Conservation (phyloP, 345 rosid genomes). For the Rhodamnia argentea region DNA sequence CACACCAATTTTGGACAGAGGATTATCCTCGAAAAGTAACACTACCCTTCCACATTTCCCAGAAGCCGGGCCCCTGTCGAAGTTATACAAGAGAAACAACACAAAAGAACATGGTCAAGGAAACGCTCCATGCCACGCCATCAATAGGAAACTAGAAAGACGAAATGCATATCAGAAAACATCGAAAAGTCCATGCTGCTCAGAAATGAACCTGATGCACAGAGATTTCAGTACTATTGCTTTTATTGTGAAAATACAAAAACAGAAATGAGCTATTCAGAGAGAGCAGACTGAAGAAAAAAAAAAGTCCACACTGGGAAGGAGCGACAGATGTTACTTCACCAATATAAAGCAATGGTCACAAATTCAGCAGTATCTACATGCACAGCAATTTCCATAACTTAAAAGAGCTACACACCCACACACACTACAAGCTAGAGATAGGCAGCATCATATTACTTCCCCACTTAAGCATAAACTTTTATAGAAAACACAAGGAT, state of each 20-base stretch:
- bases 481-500: background rate
- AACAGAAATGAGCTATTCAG: background rate
- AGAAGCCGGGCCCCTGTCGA: conserved; percentile 50
- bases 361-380: background rate
- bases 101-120: background rate
- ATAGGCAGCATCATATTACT: background rate
- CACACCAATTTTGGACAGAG: conserved; percentile 74
- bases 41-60: conserved; percentile 64
- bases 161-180: background rate
- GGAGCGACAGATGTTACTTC: background rate
- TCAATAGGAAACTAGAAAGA: background rate
- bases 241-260: background rate
- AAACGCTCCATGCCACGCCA: background rate
- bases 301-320: background rate
- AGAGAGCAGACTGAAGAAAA: background rate
- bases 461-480: background rate
- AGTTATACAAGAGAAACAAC: background rate
- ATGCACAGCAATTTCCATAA: background rate
- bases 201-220: background rate
- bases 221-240: background rate
- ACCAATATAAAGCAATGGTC: background rate
- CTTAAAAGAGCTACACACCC: background rate
- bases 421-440: background rate
- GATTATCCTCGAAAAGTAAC: conserved; percentile 60
- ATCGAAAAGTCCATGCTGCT: background rate